These are phyloP conservation scores for Macrophomina phaseolina DNA, from an alignment of 2,329 filamentous ascomycete species.

Conservation along the genomic window DNA sequence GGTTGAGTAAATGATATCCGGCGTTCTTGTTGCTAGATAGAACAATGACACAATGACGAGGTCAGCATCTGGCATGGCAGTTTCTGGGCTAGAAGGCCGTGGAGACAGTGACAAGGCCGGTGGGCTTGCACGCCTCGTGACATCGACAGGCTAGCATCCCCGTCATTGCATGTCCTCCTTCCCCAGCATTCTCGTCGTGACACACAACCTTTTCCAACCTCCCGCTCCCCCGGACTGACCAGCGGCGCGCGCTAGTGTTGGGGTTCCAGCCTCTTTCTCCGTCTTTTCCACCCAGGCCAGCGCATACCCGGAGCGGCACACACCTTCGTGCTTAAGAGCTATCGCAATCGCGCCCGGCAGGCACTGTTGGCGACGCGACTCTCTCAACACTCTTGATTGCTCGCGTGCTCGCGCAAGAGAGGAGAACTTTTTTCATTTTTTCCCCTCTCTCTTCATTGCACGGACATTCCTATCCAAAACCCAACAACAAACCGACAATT, in stretches of 20 bases:
- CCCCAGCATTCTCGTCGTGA: slow-evolving; percentile 4
- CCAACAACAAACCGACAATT: too few species aligned
- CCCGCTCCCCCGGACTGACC: not conserved
- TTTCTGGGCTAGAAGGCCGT: not conserved
- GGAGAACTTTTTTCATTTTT: not conserved
- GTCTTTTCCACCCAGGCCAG: slow-evolving; percentile 3
- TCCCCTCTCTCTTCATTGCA: not conserved
- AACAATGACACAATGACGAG: slow-evolving; percentile 18
- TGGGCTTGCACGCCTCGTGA: slow-evolving; percentile 11
- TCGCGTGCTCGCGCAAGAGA: not conserved
- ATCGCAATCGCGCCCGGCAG: not conserved
- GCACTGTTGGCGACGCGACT: not conserved
- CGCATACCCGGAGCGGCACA: not conserved
- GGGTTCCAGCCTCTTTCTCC: not conserved
- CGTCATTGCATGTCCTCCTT: not conserved
- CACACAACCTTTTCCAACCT: slow-evolving; percentile 6
- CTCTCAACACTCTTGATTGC: too few species aligned
- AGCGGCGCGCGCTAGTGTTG: slow-evolving; percentile 6
- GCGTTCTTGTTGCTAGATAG: slow-evolving; percentile 10
- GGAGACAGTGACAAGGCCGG: not conserved
- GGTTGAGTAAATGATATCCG: slow-evolving; percentile 19
- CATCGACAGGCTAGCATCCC: slow-evolving; percentile 19
- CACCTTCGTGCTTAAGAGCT: not conserved
- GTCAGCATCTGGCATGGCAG: not conserved
- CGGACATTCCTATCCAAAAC: not conserved